phyloP scores from a whole-genome alignment of 352 stramenopile species.

The Pythium periplocum region DNA sequence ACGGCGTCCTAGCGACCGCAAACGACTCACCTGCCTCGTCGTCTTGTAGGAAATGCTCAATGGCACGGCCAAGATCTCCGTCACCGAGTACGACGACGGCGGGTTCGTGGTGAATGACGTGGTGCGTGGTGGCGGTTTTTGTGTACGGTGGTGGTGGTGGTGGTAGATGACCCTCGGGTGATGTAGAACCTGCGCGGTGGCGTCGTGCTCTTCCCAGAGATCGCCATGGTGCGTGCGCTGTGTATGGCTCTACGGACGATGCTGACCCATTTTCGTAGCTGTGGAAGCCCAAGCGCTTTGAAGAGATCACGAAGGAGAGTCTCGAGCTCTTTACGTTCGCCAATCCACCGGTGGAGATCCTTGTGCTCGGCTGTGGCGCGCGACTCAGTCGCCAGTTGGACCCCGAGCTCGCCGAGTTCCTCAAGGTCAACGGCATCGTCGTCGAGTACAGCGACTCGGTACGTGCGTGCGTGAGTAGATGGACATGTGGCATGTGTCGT shows the following conservation, averaged over 20 bases:
- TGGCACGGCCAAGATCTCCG: conserved; percentile 68
- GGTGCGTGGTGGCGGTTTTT: conserved; percentile 17
- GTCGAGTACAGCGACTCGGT: conserved; percentile 81
- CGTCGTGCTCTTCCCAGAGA: conserved; percentile 63
- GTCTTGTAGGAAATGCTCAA: conserved; percentile 74
- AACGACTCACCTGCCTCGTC: no score
- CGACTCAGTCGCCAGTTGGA: conserved; percentile 56
- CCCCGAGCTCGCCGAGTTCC: conserved; percentile 58
- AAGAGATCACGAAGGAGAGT: conserved; percentile 79
- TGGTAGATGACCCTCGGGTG: neutral
- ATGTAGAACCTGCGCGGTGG: conserved; percentile 74
- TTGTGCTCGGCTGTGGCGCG: conserved; percentile 72
- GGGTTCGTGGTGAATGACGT: conserved; percentile 83
- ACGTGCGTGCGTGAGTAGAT: neutral
- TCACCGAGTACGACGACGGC: conserved; percentile 82
- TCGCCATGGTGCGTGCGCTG: conserved; percentile 53
- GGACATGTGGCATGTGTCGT: neutral
- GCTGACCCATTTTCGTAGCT: conserved; percentile 26
- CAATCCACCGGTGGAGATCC: conserved; percentile 80
- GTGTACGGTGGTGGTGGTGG: neutral
- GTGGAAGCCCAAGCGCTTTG: conserved; percentile 70
- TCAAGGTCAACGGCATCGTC: conserved; percentile 81
- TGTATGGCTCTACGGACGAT: neutral
- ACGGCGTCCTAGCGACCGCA: neutral
- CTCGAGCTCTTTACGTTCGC: conserved; percentile 68